These are phyloP conservation scores for Selaginella moellendorffii DNA, from an alignment of 75 land plant species.

Conservation along the genomic window DNA sequence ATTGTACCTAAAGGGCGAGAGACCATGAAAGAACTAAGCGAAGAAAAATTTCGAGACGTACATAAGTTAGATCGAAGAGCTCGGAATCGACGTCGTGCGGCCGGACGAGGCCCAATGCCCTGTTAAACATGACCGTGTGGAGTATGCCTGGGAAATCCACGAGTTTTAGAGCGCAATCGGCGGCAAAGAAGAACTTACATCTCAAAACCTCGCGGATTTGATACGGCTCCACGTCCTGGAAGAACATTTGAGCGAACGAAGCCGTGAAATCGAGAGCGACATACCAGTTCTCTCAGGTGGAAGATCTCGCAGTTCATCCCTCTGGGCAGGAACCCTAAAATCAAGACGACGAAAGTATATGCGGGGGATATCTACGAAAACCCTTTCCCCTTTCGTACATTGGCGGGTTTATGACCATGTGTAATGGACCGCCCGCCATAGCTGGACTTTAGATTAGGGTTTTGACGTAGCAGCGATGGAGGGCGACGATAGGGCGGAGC, in stretches of 20 bases:
- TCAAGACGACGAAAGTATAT: too few species aligned
- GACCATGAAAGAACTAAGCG: background rate
- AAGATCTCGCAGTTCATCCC: conserved; percentile 78
- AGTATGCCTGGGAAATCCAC: conserved; percentile 66
- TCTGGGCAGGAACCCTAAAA: background rate
- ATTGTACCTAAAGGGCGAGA: conserved; percentile 52
- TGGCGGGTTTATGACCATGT: too few species aligned
- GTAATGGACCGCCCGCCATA: too few species aligned
- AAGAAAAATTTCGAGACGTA: conserved; percentile 22
- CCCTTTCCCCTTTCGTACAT: too few species aligned
- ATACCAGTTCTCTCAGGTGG: conserved; percentile 65
- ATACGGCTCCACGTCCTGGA: conserved; percentile 71
- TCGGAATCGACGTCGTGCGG: conserved; percentile 89
- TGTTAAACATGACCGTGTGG: conserved; percentile 85
- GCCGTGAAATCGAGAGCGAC: background rate
- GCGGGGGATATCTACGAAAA: too few species aligned
- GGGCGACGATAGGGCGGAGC: too few species aligned
- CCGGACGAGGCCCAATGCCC: conserved; percentile 84
- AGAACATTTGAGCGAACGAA: background rate
- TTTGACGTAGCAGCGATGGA: too few species aligned
- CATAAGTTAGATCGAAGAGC: conserved; percentile 95
- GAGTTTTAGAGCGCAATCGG: background rate
- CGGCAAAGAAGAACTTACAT: conserved; percentile 30
- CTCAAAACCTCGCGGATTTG: conserved; percentile 82
- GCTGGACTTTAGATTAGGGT: too few species aligned